A percentile compares a stretch with the other conserved stretches of the same genome.
Evolutionary conservation across 495 filamentous ascomycete genomes (phyloP).

Genomic region (Lophiostoma macrostomum): DNA sequence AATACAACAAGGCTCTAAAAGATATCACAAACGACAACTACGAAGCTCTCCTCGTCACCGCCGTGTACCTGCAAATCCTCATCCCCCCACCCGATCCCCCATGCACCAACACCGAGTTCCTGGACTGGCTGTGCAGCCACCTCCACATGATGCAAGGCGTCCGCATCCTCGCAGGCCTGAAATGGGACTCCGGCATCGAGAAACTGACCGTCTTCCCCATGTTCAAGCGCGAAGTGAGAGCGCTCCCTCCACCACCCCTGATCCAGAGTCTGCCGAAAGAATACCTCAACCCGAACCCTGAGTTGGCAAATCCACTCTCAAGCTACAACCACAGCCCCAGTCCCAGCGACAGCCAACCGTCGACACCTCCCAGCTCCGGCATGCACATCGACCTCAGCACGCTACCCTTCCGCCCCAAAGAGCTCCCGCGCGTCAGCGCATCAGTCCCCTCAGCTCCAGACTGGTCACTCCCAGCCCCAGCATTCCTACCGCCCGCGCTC

Average conservation of each 20-base stretch:
- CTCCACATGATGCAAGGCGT: slow-evolving; percentile 22
- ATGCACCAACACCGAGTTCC: background rate
- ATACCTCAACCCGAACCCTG: no score
- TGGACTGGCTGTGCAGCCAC: slow-evolving; percentile 7
- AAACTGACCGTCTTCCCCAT: slow-evolving; percentile 4
- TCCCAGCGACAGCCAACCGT: slow-evolving; percentile 49
- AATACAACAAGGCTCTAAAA: slow-evolving; percentile 17
- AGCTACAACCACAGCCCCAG: slow-evolving; percentile 44
- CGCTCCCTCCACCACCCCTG: slow-evolving; percentile 12
- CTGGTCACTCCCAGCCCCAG: slow-evolving; percentile 14
- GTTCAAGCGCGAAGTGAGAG: slow-evolving; percentile 17
- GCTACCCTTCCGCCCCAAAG: slow-evolving; percentile 14
- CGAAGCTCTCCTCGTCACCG: slow-evolving; percentile 20
- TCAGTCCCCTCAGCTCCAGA: background rate
- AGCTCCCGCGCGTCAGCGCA: background rate
- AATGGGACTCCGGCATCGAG: slow-evolving; percentile 14
- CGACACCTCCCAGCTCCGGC: slow-evolving; percentile 74
- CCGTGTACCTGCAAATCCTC: slow-evolving; percentile 1
- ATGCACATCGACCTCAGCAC: background rate
- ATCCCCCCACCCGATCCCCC: slow-evolving; percentile 10
- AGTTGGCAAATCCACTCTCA: slow-evolving; percentile 6
- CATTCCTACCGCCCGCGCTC: slow-evolving; percentile 27
- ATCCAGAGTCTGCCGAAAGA: background rate
- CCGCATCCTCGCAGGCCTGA: slow-evolving; percentile 13
- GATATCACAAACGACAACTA: slow-evolving; percentile 23